Percentiles rank a stretch among this genome's conserved stretches.
Conservation (phyloP, 345 rosid species). For the Eucalyptus erythrocorys region DNA sequence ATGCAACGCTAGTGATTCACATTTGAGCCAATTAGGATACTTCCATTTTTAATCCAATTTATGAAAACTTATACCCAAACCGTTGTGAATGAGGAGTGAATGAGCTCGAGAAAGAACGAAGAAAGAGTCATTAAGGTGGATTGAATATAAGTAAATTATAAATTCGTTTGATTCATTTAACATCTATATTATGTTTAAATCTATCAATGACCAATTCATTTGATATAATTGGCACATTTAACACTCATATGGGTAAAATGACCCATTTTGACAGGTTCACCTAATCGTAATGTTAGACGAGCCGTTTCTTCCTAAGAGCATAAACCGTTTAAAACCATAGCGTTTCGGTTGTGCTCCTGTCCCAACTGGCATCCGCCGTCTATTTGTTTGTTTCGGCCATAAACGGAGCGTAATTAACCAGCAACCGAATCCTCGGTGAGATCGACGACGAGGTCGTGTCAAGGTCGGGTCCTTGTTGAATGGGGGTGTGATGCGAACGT, state of each 20-base stretch:
- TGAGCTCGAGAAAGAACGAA: background rate
- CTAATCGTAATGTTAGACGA: background rate
- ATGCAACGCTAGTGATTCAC: too few species aligned
- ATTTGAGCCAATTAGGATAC: too few species aligned
- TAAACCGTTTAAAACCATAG: background rate
- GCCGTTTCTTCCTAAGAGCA: background rate
- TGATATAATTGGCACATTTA: background rate
- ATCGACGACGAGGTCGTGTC: background rate
- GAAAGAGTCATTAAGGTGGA: background rate
- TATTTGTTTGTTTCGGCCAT: background rate
- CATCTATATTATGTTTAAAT: background rate
- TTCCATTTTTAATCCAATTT: background rate
- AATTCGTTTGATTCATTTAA: background rate
- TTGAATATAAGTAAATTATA: too few species aligned
- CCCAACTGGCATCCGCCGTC: background rate
- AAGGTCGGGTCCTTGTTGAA: background rate
- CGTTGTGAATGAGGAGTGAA: background rate
- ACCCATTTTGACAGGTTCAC: too few species aligned
- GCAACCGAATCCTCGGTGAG: background rate
- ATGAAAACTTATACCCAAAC: background rate
- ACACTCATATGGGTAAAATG: too few species aligned
- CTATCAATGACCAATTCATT: too few species aligned
- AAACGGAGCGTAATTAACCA: background rate
- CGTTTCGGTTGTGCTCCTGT: background rate
- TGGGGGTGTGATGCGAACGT: background rate